Base-by-base conservation (phyloP, 2,329 filamentous ascomycete genomes). In the Scytalidium sp. region DNA sequence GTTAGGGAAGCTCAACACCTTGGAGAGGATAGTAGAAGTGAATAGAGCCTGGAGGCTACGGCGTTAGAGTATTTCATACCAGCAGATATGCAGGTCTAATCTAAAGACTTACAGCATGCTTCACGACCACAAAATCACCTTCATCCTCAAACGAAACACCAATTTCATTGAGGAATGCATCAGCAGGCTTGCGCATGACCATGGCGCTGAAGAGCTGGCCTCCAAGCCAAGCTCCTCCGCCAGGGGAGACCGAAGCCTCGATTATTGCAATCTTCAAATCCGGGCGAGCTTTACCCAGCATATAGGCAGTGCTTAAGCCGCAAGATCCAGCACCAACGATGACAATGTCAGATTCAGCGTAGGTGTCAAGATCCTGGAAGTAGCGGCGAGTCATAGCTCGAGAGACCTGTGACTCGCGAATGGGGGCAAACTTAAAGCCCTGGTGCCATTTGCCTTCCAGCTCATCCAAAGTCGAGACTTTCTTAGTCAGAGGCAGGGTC, bases 131-230 rank as follows among this genome's bases (percentile, higher is more conserved):
- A 60, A 87, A 94, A 72, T 88, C 81, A 46, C 88, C 88, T 64
- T 96, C 91, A 55, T 96, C 90, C 63, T 96, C 92, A 65, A 86
- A 96, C 0, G 88, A 84, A 6, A 96, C 85, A 51, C 88, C 90
- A 15, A 96, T 70, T 63, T 95, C 90, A 40, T 79, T 76, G 51
- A 96, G 75, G 75, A 96, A 96, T 49, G 80, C 81, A 65, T 96
- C 88, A 47, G 91, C 91, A 11, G 92, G 90, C 77, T 94, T 95
- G 63, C 91, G 87, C 85, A 97, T 91, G 44, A 96, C 81, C 91
- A 96, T 96, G 65, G 91, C 91, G 53, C 84, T 89, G 82, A 97
- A 96, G 50, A 96, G 87, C 75, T 96, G 92, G 17, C 91, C 91
- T 50, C 92, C 92, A 42, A 96, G 83, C 91, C 91, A 96, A 54